Percentiles rank a stretch among this genome's conserved stretches.
These are phyloP conservation scores for Kwoniella pini DNA, from an alignment of 768 basidiomycete genomes.

Conservation along the genomic window DNA sequence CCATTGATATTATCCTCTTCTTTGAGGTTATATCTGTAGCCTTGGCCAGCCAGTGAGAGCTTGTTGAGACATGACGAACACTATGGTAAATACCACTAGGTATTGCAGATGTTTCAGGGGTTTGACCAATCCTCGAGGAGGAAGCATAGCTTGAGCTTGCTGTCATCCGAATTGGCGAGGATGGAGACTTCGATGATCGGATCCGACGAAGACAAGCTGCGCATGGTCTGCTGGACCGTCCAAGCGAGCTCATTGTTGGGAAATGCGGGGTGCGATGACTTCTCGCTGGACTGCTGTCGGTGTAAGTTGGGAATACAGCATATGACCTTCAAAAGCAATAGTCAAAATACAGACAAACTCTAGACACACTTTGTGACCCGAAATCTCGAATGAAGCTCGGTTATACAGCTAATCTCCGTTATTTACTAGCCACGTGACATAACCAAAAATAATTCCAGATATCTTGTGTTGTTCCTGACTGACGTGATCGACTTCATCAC, in stretches of 20 bases:
- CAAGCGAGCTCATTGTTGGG: slow-evolving; percentile 1
- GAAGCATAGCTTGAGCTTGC: not conserved
- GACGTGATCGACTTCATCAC: slow-evolving; percentile 13
- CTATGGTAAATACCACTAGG: too few species aligned
- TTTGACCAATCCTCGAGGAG: not conserved
- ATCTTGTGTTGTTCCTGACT: slow-evolving; percentile 6
- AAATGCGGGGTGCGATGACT: too few species aligned
- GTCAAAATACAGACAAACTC: too few species aligned
- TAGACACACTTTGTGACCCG: too few species aligned
- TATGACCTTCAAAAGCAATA: too few species aligned
- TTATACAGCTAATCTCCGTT: too few species aligned
- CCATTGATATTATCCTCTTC: slow-evolving; percentile 39
- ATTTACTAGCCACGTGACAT: too few species aligned
- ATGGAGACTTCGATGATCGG: not conserved
- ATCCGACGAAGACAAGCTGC: slow-evolving; percentile 13
- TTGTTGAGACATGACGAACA: not conserved
- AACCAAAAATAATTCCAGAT: slow-evolving; percentile 12
- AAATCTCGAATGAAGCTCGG: slow-evolving; percentile 9
- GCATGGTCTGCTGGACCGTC: slow-evolving; percentile 9
- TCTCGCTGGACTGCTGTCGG: too few species aligned
- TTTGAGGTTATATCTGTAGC: slow-evolving; percentile 4
- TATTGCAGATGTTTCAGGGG: not conserved
- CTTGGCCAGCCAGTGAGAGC: not conserved
- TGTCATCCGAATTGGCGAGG: not conserved
- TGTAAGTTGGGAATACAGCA: too few species aligned